Conservation (phyloP, 2,329 filamentous ascomycete species). For the Fusarium goolgardi region DNA sequence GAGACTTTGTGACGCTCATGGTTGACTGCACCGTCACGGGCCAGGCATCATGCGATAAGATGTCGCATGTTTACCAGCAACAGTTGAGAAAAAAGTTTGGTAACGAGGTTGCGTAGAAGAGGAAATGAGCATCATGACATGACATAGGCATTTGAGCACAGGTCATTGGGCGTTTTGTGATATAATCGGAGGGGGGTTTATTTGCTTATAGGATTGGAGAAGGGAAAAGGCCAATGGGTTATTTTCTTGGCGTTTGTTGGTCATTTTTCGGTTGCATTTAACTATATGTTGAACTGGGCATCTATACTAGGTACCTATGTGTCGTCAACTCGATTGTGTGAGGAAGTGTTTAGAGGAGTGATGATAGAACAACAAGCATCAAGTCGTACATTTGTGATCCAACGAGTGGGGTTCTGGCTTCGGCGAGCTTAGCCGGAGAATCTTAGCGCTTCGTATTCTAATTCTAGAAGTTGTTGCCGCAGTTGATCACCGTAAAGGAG, state of each 20-base stretch:
- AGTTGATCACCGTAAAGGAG: slow-evolving; percentile 18
- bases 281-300: slow-evolving; percentile 11
- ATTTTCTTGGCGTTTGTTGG: slow-evolving; percentile 32
- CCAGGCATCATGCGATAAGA: slow-evolving; percentile 74
- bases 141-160: slow-evolving; percentile 25
- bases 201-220: slow-evolving; percentile 13
- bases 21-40: slow-evolving; percentile 73
- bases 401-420: neutral
- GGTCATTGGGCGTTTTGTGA: slow-evolving; percentile 34
- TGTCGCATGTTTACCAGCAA: slow-evolving; percentile 68
- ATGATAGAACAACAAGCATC: neutral
- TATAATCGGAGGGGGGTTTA: slow-evolving; percentile 19
- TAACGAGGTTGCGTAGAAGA: slow-evolving; percentile 6
- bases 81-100: slow-evolving; percentile 60
- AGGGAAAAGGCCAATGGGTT: slow-evolving; percentile 18
- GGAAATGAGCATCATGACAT: slow-evolving; percentile 27
- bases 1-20: slow-evolving; percentile 86
- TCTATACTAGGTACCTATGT: neutral
- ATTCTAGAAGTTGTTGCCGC: slow-evolving; percentile 18
- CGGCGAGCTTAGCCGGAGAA: neutral
- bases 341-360: neutral
- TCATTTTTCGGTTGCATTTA: slow-evolving; percentile 21
- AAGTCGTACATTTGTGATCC: slow-evolving; percentile 11
- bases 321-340: neutral
- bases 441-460: slow-evolving; percentile 12